These are phyloP conservation scores for Pisolithus orientalis DNA, from an alignment of 768 basidiomycete species.

Conservation along the genomic window DNA sequence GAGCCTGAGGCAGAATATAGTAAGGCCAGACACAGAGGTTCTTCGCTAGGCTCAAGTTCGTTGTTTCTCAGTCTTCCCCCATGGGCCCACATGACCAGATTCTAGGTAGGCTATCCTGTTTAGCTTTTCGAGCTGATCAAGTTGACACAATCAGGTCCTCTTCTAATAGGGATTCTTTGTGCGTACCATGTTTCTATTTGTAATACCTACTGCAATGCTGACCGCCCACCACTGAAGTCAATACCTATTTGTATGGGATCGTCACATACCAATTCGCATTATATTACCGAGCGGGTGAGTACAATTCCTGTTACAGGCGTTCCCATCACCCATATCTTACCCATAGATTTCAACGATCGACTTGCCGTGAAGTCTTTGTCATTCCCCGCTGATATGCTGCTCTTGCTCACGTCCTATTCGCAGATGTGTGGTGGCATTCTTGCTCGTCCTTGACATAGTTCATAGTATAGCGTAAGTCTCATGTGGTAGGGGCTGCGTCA, in stretches of 20 bases:
- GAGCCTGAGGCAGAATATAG: too few species aligned
- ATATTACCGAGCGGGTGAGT: conserved; percentile 22
- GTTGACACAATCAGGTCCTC: background rate
- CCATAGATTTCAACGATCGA: background rate
- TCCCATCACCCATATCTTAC: background rate
- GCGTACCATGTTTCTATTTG: background rate
- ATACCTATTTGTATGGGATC: conserved; percentile 28
- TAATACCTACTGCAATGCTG: background rate
- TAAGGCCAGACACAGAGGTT: too few species aligned
- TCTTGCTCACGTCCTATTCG: background rate
- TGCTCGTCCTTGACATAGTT: conserved; percentile 31
- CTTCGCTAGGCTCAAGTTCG: too few species aligned
- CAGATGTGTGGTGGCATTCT: conserved; percentile 26
- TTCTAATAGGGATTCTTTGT: background rate
- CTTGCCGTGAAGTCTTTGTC: background rate
- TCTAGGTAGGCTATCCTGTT: background rate
- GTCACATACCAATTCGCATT: conserved; percentile 35
- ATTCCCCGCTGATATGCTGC: too few species aligned
- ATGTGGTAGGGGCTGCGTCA: background rate
- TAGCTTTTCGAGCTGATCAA: background rate
- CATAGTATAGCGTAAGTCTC: conserved; percentile 24
- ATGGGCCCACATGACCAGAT: background rate
- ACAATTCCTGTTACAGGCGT: background rate
- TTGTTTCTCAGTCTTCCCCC: too few species aligned
- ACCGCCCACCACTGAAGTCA: background rate